Evolutionary conservation across 2,329 filamentous ascomycete genomes (phyloP).

Genomic region (Diaporthe humulicola): DNA sequence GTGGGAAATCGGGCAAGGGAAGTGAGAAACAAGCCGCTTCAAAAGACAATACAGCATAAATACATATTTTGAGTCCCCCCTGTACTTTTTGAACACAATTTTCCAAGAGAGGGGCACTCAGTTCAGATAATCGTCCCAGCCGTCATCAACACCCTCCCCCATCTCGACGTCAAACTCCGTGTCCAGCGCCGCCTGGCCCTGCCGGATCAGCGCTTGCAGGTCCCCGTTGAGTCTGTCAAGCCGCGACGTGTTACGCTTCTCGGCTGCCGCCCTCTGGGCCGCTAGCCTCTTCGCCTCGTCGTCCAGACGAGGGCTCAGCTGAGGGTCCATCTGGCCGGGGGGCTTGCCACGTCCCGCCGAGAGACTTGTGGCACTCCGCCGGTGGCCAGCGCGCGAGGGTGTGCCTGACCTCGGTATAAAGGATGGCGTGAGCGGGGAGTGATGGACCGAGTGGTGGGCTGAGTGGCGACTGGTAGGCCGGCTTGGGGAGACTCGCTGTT

Average conservation of each 20-base stretch:
- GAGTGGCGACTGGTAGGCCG: slow-evolving; percentile 41
- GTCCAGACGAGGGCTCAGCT: slow-evolving; percentile 65
- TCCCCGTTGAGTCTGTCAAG: slow-evolving; percentile 85
- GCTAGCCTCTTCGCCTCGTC: slow-evolving; percentile 81
- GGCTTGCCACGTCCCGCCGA: slow-evolving; percentile 51
- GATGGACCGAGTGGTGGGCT: slow-evolving; percentile 44
- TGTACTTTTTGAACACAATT: not conserved
- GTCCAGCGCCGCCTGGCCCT: slow-evolving; percentile 88
- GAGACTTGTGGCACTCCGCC: slow-evolving; percentile 60
- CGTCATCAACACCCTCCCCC: slow-evolving; percentile 61
- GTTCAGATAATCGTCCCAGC: slow-evolving; percentile 54
- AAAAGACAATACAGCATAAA: not conserved
- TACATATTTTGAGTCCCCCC: not conserved
- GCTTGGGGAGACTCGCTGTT: slow-evolving; percentile 38
- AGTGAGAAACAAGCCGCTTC: not conserved
- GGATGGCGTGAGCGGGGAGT: slow-evolving; percentile 40
- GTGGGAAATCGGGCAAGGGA: not conserved
- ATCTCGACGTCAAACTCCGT: slow-evolving; percentile 79
- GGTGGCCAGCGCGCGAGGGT: slow-evolving; percentile 49
- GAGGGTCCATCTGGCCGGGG: slow-evolving; percentile 44
- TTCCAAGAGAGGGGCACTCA: not conserved
- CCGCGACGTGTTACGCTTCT: slow-evolving; percentile 82
- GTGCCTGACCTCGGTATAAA: slow-evolving; percentile 35
- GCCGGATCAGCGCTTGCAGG: slow-evolving; percentile 87
- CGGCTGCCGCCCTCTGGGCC: slow-evolving; percentile 78